These are phyloP conservation scores for Geosmithia morbida DNA, from an alignment of 2,329 filamentous ascomycete species.

Conservation along the genomic window DNA sequence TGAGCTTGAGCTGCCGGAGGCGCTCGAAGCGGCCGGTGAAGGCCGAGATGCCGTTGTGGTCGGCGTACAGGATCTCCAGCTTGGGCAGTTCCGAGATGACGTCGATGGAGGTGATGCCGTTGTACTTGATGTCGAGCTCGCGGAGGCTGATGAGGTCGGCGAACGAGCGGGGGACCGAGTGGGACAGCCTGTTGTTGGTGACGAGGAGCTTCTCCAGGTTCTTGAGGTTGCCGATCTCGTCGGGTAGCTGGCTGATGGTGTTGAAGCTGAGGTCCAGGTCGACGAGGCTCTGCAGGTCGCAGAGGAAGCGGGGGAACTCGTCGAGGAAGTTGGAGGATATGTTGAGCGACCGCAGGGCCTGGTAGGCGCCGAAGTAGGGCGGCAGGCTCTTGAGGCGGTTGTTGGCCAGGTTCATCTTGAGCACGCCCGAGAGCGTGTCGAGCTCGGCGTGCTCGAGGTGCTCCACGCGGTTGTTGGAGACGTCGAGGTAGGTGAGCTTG, in stretches of 20 bases:
- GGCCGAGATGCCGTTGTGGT: slow-evolving; percentile 83
- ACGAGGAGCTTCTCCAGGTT: slow-evolving; percentile 83
- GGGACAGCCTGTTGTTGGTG: slow-evolving; percentile 81
- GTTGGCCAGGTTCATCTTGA: slow-evolving; percentile 88
- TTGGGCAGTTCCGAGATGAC: slow-evolving; percentile 72
- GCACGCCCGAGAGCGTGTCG: slow-evolving; percentile 56
- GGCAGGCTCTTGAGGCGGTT: slow-evolving; percentile 75
- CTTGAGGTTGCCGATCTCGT: slow-evolving; percentile 61
- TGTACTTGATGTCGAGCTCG: slow-evolving; percentile 91
- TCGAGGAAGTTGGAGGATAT: slow-evolving; percentile 87
- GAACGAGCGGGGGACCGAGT: slow-evolving; percentile 60
- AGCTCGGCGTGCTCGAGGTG: slow-evolving; percentile 76
- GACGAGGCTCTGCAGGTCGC: slow-evolving; percentile 66
- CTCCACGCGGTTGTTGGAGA: slow-evolving; percentile 88
- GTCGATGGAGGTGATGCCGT: slow-evolving; percentile 77
- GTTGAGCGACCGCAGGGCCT: slow-evolving; percentile 67
- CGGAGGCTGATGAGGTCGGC: slow-evolving; percentile 62
- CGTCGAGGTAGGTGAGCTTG: slow-evolving; percentile 75
- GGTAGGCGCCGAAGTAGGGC: slow-evolving; percentile 68
- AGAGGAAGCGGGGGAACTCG: slow-evolving; percentile 73
- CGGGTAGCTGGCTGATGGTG: slow-evolving; percentile 63
- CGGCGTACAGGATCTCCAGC: slow-evolving; percentile 75
- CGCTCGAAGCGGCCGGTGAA: slow-evolving; percentile 83
- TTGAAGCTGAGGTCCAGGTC: slow-evolving; percentile 98
- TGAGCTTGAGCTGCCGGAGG: slow-evolving; percentile 72